These are phyloP conservation scores for Citrullus colocynthis DNA, from an alignment of 306 rosid genomes.

Conservation along the genomic window DNA sequence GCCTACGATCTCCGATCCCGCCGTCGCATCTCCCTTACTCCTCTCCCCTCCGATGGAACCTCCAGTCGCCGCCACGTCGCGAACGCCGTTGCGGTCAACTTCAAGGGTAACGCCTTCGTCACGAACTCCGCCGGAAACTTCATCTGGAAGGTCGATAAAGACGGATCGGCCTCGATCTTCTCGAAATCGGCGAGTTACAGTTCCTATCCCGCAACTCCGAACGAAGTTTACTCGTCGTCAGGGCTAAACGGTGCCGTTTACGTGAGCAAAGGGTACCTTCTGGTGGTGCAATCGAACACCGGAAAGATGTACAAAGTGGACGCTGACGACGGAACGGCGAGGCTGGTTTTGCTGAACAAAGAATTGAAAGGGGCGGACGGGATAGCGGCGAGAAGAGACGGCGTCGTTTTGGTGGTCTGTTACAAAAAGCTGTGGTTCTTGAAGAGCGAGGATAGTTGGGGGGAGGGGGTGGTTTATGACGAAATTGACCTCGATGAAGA, in stretches of 20 bases:
- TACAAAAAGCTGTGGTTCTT: conserved; percentile 37
- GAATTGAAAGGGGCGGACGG: conserved; percentile 45
- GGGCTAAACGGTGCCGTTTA: conserved; percentile 71
- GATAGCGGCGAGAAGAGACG: conserved; percentile 39
- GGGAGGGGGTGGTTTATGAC: conserved; percentile 44
- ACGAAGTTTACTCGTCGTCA: conserved; percentile 17
- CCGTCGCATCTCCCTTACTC: conserved; percentile 41
- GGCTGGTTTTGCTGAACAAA: conserved; percentile 30
- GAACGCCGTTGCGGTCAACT: conserved; percentile 59
- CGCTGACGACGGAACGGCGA: conserved; percentile 42
- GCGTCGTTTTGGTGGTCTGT: conserved; percentile 66
- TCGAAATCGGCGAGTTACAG: conserved; percentile 44
- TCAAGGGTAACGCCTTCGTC: conserved; percentile 68
- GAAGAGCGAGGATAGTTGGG: conserved; percentile 61
- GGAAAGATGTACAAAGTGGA: conserved; percentile 71
- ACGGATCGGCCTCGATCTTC: conserved; percentile 49
- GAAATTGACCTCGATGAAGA: conserved; percentile 41
- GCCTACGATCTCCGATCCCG: conserved; percentile 57
- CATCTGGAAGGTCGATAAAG: conserved; percentile 60
- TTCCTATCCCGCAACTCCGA: conserved; percentile 22
- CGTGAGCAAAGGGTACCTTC: conserved; percentile 52
- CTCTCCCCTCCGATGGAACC: conserved; percentile 23
- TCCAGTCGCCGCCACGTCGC: conserved; percentile 18
- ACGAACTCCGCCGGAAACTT: conserved; percentile 50
- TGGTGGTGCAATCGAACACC: conserved; percentile 72